A percentile compares a stretch with the other conserved stretches of the same genome.
These are phyloP conservation scores for Ceratorhiza oryzae-sativae DNA, from an alignment of 1,284 basidiomycete species.

Conservation along the genomic window DNA sequence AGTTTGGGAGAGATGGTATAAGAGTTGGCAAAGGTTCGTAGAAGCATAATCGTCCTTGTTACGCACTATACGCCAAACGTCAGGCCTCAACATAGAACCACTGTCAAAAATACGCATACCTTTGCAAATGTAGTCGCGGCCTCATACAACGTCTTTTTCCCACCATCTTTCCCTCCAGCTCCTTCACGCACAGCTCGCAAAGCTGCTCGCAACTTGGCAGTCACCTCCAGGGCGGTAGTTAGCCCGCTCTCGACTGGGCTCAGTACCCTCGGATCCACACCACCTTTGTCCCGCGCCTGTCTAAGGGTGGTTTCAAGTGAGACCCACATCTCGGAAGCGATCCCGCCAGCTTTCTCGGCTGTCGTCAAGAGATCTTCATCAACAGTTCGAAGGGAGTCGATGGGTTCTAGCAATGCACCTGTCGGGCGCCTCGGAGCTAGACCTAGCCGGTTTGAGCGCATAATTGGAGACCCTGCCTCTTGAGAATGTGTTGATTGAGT, in stretches of 20 bases:
- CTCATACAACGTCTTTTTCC: conserved; percentile 67
- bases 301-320: conserved; percentile 32
- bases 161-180: conserved; percentile 52
- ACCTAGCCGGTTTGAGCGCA: conserved; percentile 13
- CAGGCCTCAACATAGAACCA: no score
- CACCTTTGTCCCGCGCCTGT: conserved; percentile 6
- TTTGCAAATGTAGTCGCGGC: conserved; percentile 76
- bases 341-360: conserved; percentile 69
- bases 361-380: conserved; percentile 74
- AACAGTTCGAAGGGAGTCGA: conserved; percentile 56
- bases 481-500: conserved; percentile 18
- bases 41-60: conserved; percentile 36
- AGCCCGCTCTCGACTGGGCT: conserved; percentile 53
- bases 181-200: conserved; percentile 61
- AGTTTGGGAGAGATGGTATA: conserved; percentile 64
- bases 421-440: conserved; percentile 26
- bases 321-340: conserved; percentile 73
- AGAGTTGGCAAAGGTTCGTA: conserved; percentile 47
- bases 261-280: conserved; percentile 2
- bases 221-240: conserved; percentile 63
- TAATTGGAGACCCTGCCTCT: conserved; percentile 54
- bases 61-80: conserved; percentile 26
- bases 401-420: conserved; percentile 52
- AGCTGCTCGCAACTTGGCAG: conserved; percentile 62
- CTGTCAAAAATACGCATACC: conserved; percentile 29